These are phyloP conservation scores for Boletus sp. DNA, from an alignment of 768 basidiomycete genomes.

Conservation along the genomic window DNA sequence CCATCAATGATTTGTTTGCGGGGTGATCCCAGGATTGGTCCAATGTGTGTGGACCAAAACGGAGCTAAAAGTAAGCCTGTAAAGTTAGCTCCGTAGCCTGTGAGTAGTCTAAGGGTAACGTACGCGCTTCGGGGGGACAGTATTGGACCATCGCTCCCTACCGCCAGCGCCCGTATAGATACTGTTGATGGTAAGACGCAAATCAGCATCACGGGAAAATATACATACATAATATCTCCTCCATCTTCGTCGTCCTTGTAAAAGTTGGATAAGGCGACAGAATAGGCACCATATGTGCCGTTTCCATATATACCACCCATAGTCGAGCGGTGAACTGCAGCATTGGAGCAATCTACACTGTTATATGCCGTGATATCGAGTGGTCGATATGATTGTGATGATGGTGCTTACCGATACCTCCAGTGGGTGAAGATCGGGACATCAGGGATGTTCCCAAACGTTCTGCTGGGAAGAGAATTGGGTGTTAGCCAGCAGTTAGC, in stretches of 20 bases:
- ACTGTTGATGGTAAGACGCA: conserved; percentile 10
- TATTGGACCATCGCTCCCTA: conserved; percentile 7
- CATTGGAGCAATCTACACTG: conserved; percentile 6
- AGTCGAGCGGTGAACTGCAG: conserved; percentile 17
- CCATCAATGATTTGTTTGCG: conserved; percentile 18
- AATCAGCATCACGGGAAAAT: background rate
- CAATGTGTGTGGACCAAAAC: conserved; percentile 19
- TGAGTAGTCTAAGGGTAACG: background rate
- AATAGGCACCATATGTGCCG: conserved; percentile 6
- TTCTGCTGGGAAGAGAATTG: conserved; percentile 9
- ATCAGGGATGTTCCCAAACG: conserved; percentile 26
- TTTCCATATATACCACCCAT: conserved; percentile 25
- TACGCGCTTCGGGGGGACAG: conserved; percentile 21
- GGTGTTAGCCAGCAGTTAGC: background rate
- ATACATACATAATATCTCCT: conserved; percentile 26
- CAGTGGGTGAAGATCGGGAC: conserved; percentile 23
- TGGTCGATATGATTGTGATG: background rate
- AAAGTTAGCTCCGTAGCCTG: background rate
- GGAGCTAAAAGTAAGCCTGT: conserved; percentile 4
- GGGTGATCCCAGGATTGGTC: conserved; percentile 23
- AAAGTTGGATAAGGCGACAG: conserved; percentile 18
- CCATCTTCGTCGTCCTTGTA: conserved; percentile 28
- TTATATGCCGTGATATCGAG: background rate
- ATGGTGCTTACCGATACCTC: conserved; percentile 14
- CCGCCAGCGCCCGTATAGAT: conserved; percentile 31